Evolutionary conservation across 192 early-diverging fungal species (phyloP), one percentile per base, ranked within the genome.

Genomic region (Geranomyces michiganensis): DNA sequence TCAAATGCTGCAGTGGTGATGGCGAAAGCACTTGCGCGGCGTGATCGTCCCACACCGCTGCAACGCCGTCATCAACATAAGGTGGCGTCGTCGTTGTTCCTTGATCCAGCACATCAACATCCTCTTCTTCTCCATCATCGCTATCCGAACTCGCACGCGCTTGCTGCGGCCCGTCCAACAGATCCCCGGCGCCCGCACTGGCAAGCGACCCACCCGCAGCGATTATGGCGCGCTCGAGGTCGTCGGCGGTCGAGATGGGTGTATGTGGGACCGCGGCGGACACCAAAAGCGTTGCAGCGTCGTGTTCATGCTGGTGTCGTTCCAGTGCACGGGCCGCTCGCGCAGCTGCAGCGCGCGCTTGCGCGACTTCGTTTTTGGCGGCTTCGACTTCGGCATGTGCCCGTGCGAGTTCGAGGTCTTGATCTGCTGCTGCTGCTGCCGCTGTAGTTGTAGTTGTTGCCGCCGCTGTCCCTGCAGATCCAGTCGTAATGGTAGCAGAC

Each of bases 361-460:
- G 62, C 3, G 10, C 41, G 3, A 64, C 44, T 21, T 64, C 62
- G 41, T 29, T 41, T 64, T 64, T 33, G 2, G 73, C 68, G 10
- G 62, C 72, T 0, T 31, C 72, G n/a, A 74, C 65, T 58, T 70
- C 72, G 29, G 26, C 59, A 29, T 77, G 44, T 0, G 65, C 69
- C 41, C 65, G 31, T 43, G 46, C 62, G 22, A 71, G 27, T 49
- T 66, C 75, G 14, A 19, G 29, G 6, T 53, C 63, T 41, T 41
- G 5, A 10, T 41, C 21, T 53, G 65, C 46, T 62, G 26, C 46
- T 17, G 27, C 21, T 61, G 46, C 17, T 26, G 72, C 36, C 36
- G 10, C 36, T 41, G 36, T 10, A 3, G 36, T 41, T 10, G 36
- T 10, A 10, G 36, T 41, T 41, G 36, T 41, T 10, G 10, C 10